These are phyloP conservation scores for Digitaria exilis DNA, from an alignment of 202 grass and related monocot genomes.

Conservation along the genomic window DNA sequence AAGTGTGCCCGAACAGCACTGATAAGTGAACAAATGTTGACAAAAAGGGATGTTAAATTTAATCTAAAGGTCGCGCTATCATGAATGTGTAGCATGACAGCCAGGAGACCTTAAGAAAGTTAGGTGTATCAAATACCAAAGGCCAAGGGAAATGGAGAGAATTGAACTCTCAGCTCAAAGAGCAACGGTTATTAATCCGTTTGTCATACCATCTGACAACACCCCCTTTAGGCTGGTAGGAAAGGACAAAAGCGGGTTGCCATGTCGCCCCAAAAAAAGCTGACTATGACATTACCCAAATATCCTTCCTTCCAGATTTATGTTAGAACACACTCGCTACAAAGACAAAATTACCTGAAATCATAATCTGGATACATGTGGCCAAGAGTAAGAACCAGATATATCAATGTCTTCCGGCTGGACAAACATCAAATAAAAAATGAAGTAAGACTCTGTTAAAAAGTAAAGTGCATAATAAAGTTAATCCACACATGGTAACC, in stretches of 20 bases:
- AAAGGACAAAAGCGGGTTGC: constrained; percentile 68
- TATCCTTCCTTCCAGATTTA: constrained; percentile 70
- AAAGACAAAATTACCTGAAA: constrained; percentile 86
- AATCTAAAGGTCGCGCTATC: constrained; percentile 59
- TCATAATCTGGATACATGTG: constrained; percentile 99
- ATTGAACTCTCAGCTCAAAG: constrained; percentile 98
- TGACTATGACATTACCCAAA: constrained; percentile 84
- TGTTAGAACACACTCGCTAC: constrained; percentile 26
- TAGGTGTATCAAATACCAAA: constrained; percentile 33
- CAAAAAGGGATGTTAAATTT: constrained; percentile 54
- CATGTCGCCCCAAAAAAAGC: constrained; percentile 63
- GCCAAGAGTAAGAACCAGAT: constrained; percentile 82
- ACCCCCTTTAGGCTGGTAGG: constrained; percentile 68
- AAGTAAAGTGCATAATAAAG: constrained; percentile 25
- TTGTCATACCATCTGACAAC: constrained; percentile 94
- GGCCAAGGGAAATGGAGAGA: constrained; percentile 90
- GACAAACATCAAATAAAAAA: constrained; percentile 40
- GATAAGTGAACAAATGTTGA: constrained; percentile 62
- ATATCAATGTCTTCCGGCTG: constrained; percentile 94
- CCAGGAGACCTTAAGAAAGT: constrained; percentile 48
- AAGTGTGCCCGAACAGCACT: constrained; percentile 87
- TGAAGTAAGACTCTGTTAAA: constrained; percentile 33
- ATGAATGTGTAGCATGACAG: constrained; percentile 51
- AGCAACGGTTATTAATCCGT: constrained; percentile 79
- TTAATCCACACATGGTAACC: constrained; percentile 42